Conservation (phyloP, 192 early-diverging fungal genomes). For the Coemansia sp. region DNA sequence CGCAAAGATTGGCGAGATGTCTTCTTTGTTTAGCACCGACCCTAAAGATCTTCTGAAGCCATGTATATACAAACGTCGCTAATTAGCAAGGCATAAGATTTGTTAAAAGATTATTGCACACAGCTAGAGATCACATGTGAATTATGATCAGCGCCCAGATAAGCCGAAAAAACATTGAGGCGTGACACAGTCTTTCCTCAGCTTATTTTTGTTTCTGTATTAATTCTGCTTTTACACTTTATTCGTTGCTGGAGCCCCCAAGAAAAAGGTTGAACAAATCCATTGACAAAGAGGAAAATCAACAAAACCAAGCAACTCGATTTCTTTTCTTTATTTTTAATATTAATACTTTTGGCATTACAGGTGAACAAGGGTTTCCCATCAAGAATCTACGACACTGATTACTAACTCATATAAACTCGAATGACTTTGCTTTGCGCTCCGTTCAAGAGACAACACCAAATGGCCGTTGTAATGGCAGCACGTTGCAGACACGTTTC, state of each 20-base stretch:
- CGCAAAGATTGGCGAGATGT: slow-evolving; percentile 52
- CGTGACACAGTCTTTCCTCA: too few relatives aligned
- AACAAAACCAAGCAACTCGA: neutral
- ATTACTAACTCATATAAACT: neutral
- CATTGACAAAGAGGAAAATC: too few relatives aligned
- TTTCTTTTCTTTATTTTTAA: neutral
- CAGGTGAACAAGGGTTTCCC: neutral
- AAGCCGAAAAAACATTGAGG: too few relatives aligned
- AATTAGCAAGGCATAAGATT: neutral
- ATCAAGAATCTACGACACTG: neutral
- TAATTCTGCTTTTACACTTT: neutral
- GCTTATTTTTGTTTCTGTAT: too few relatives aligned
- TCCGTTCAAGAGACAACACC: neutral
- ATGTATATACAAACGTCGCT: slow-evolving; percentile 62
- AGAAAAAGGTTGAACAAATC: too few relatives aligned
- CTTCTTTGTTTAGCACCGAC: slow-evolving; percentile 21
- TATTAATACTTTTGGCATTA: too few relatives aligned
- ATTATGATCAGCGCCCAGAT: too few relatives aligned
- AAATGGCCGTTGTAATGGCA: neutral
- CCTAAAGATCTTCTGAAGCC: slow-evolving; percentile 54
- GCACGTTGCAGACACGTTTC: neutral
- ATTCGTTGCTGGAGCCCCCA: neutral
- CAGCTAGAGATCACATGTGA: neutral
- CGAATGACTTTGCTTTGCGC: neutral
- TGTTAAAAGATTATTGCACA: neutral